These are phyloP conservation scores for Pseudoturritis turrita DNA, from an alignment of 345 rosid species.

Conservation along the genomic window DNA sequence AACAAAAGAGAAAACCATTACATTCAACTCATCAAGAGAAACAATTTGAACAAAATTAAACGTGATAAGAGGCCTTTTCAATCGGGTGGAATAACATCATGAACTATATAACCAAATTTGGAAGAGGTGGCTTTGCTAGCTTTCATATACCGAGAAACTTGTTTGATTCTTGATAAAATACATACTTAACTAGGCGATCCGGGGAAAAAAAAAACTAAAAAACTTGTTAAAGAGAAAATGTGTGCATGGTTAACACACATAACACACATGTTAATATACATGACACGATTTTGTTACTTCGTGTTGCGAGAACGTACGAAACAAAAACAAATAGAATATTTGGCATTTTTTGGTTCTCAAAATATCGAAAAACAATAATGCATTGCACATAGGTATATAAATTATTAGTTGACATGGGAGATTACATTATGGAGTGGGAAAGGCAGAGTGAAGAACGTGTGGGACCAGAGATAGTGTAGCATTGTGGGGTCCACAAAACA, in stretches of 20 bases:
- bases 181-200: too few species aligned
- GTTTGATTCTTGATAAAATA: not conserved
- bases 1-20: too few species aligned
- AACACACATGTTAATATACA: not conserved
- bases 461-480: not conserved
- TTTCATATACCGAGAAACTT: not conserved
- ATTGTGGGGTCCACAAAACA: conserved; percentile 5
- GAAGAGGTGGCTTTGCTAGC: too few species aligned
- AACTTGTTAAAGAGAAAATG: not conserved
- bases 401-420: not conserved
- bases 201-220: not conserved
- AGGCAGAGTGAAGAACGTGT: not conserved
- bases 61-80: too few species aligned
- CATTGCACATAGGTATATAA: not conserved
- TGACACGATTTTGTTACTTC: not conserved
- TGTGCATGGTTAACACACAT: not conserved
- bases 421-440: not conserved
- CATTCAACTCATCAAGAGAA: too few species aligned
- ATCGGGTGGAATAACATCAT: too few species aligned
- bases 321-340: not conserved
- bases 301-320: not conserved
- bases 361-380: not conserved
- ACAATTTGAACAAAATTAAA: too few species aligned
- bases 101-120: too few species aligned
- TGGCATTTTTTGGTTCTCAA: not conserved